These are phyloP conservation scores for Heterobasidion occidentale DNA, from an alignment of 1,284 basidiomycete species.

Conservation along the genomic window DNA sequence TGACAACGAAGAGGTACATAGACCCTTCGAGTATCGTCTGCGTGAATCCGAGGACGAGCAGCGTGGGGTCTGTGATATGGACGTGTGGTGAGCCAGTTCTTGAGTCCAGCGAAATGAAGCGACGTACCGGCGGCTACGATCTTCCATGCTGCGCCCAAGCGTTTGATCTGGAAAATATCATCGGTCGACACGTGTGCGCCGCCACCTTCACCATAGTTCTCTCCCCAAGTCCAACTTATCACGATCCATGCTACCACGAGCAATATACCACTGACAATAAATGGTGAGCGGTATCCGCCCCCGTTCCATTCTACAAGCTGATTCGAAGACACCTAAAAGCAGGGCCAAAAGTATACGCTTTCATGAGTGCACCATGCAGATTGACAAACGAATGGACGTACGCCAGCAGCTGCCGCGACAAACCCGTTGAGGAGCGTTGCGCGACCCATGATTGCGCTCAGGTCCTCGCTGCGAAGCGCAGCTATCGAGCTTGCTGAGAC, in stretches of 20 bases:
- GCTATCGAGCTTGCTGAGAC: conserved; percentile 46
- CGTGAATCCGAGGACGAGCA: conserved; percentile 62
- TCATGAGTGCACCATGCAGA: conserved; percentile 13
- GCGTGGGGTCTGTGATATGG: conserved; percentile 38
- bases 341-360: no score
- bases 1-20: conserved; percentile 78
- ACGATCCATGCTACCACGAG: conserved; percentile 47
- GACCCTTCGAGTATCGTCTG: conserved; percentile 76
- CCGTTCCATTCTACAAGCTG: conserved; percentile 15
- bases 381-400: conserved; percentile 18
- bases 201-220: conserved; percentile 56
- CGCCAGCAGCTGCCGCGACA: conserved; percentile 58
- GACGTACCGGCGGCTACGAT: conserved; percentile 45
- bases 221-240: conserved; percentile 52
- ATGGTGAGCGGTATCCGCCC: conserved; percentile 45
- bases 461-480: conserved; percentile 44
- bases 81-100: not conserved
- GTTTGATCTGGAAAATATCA: conserved; percentile 42
- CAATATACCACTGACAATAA: conserved; percentile 50
- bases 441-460: conserved; percentile 62
- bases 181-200: conserved; percentile 16
- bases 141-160: conserved; percentile 48
- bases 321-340: conserved; percentile 11
- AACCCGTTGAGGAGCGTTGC: conserved; percentile 67
- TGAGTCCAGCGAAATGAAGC: not conserved